Evolutionary conservation across 2,329 filamentous ascomycete species (phyloP).

Genomic region (Diplodia sapinea): DNA sequence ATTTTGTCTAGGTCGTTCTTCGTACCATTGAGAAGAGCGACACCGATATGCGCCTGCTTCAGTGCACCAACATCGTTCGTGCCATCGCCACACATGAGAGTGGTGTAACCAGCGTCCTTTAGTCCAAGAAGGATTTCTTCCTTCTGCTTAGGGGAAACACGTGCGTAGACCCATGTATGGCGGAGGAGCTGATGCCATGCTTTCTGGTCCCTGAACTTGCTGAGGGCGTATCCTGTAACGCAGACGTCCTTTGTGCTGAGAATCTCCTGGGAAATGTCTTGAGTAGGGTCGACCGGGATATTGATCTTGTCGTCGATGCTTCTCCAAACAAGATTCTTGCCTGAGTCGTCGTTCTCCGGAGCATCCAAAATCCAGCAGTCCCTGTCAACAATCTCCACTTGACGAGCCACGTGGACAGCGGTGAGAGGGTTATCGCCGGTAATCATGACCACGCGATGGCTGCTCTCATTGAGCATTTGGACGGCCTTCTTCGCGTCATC

Average conservation of each 20-base stretch:
- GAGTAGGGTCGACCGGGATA: slow-evolving; percentile 82
- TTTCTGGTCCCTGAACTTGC: slow-evolving; percentile 82
- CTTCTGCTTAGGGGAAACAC: slow-evolving; percentile 98
- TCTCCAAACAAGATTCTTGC: slow-evolving; percentile 86
- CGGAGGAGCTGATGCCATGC: slow-evolving; percentile 80
- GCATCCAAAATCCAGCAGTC: slow-evolving; percentile 94
- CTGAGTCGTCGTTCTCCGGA: slow-evolving; percentile 84
- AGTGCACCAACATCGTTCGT: slow-evolving; percentile 97
- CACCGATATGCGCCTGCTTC: slow-evolving; percentile 97
- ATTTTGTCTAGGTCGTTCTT: slow-evolving; percentile 90
- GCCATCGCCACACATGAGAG: slow-evolving; percentile 97
- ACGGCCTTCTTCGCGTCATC: slow-evolving; percentile 94
- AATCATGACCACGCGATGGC: slow-evolving; percentile 98
- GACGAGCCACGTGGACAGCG: slow-evolving; percentile 89
- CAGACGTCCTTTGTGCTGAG: slow-evolving; percentile 88
- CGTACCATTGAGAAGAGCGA: slow-evolving; percentile 93
- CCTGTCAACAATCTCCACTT: slow-evolving; percentile 97
- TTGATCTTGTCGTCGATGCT: slow-evolving; percentile 89
- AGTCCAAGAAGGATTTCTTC: slow-evolving; percentile 97
- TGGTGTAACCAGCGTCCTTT: slow-evolving; percentile 96
- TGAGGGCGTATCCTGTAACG: slow-evolving; percentile 90
- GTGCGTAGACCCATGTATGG: slow-evolving; percentile 96
- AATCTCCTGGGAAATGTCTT: slow-evolving; percentile 81
- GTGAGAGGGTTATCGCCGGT: slow-evolving; percentile 98
- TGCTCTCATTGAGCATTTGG: slow-evolving; percentile 97